Conservation (phyloP, 345 rosid genomes). For the Bruguiera gymnorhiza region DNA sequence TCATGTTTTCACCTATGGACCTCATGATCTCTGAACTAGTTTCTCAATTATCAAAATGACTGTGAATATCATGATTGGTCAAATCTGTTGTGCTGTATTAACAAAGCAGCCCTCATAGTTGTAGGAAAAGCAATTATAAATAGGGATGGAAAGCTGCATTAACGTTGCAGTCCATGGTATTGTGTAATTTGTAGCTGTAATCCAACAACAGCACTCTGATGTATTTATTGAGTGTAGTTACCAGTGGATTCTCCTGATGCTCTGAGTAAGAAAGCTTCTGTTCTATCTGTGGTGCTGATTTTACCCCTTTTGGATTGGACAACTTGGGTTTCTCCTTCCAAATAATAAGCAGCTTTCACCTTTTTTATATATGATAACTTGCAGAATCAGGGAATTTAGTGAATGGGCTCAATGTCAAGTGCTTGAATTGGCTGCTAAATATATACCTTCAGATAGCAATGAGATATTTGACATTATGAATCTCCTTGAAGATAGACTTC, state of each 20-base stretch:
- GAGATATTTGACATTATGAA: slow-evolving; percentile 98
- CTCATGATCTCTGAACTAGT: neutral
- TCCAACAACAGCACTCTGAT: neutral
- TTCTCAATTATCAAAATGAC: too few relatives aligned
- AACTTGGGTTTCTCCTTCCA: slow-evolving; percentile 7
- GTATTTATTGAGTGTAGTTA: neutral
- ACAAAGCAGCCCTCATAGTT: neutral
- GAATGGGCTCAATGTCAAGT: slow-evolving; percentile 99
- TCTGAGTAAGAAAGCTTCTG: neutral
- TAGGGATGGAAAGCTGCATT: neutral
- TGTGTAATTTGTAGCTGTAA: neutral
- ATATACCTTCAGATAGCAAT: slow-evolving; percentile 76
- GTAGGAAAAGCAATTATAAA: neutral
- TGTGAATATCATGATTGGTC: too few relatives aligned
- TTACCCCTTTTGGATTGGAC: neutral
- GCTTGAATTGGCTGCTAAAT: slow-evolving; percentile 86
- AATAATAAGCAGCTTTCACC: neutral
- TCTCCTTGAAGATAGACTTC: slow-evolving; percentile 98
- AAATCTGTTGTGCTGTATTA: too few relatives aligned
- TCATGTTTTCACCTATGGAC: neutral
- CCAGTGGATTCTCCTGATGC: neutral
- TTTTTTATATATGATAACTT: slow-evolving; percentile 16
- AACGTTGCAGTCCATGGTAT: neutral
- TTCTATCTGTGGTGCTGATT: neutral
- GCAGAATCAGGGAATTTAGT: slow-evolving; percentile 88